Conservation (phyloP, 768 basidiomycete genomes). For the Auricularia sp. region DNA sequence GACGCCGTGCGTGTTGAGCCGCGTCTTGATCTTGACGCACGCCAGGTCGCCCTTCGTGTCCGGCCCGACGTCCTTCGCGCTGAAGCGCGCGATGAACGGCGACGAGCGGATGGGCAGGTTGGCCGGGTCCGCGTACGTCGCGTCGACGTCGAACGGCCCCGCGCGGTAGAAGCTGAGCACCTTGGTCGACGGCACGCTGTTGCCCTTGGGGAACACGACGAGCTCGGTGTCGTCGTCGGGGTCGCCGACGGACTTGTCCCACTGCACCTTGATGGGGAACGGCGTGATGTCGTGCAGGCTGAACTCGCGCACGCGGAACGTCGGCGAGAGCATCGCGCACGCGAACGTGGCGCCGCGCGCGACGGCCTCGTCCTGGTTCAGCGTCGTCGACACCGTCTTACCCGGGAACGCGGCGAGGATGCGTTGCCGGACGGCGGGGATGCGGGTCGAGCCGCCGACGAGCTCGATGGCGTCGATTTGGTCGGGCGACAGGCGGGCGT, state of each 20-base stretch:
- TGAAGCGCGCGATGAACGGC: slow-evolving; percentile 77
- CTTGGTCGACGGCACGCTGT: slow-evolving; percentile 86
- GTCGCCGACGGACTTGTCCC: slow-evolving; percentile 66
- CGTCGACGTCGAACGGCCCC: slow-evolving; percentile 80
- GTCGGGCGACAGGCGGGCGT: slow-evolving; percentile 71
- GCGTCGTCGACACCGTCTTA: slow-evolving; percentile 78
- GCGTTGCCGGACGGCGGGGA: slow-evolving; percentile 82
- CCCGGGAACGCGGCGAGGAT: slow-evolving; percentile 78
- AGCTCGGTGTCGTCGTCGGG: slow-evolving; percentile 83
- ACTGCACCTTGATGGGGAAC: slow-evolving; percentile 85
- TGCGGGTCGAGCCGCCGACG: slow-evolving; percentile 85
- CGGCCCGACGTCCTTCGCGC: slow-evolving; percentile 65
- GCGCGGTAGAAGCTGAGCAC: slow-evolving; percentile 91
- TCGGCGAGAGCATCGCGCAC: slow-evolving; percentile 93
- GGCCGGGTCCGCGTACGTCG: slow-evolving; percentile 65
- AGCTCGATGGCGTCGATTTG: slow-evolving; percentile 88
- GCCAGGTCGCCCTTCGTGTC: slow-evolving; percentile 62
- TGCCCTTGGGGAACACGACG: slow-evolving; percentile 78
- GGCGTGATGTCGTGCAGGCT: slow-evolving; percentile 72
- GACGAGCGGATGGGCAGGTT: slow-evolving; percentile 68
- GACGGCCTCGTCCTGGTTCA: slow-evolving; percentile 96
- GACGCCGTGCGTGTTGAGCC: slow-evolving; percentile 78
- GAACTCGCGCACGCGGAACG: slow-evolving; percentile 97
- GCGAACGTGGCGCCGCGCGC: slow-evolving; percentile 95
- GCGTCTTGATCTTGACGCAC: slow-evolving; percentile 82